Conservation (phyloP, 768 basidiomycete genomes). For the Leccinum barrowsii region DNA sequence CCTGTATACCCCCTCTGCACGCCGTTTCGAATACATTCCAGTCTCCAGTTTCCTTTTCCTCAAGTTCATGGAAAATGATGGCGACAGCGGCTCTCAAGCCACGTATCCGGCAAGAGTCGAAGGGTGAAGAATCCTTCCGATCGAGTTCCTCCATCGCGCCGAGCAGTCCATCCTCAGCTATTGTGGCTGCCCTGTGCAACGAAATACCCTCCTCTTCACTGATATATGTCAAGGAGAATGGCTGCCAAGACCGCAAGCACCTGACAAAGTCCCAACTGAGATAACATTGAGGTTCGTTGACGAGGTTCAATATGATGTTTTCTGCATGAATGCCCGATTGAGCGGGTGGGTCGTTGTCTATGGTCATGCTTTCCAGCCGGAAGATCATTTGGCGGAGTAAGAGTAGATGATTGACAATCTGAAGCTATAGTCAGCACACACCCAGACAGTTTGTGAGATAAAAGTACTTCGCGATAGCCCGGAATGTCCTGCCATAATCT, state of each 20-base stretch:
- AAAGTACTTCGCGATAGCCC: conserved; percentile 67
- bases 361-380: conserved; percentile 70
- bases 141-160: conserved; percentile 61
- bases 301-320: conserved; percentile 59
- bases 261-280: conserved; percentile 56
- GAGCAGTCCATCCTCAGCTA: conserved; percentile 65
- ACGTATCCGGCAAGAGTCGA: conserved; percentile 47
- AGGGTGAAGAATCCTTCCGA: conserved; percentile 29
- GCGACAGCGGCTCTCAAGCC: conserved; percentile 63
- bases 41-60: conserved; percentile 49
- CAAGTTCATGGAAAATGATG: conserved; percentile 50
- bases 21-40: conserved; percentile 52
- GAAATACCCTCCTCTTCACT: conserved; percentile 55
- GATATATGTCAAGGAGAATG: conserved; percentile 60
- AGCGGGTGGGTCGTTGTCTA: conserved; percentile 56
- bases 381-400: conserved; percentile 69
- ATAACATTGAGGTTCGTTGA: conserved; percentile 57
- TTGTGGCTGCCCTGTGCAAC: conserved; percentile 57
- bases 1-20: conserved; percentile 59
- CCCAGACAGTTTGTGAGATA: conserved; percentile 7
- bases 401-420: conserved; percentile 72
- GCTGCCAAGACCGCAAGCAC: conserved; percentile 57
- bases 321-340: conserved; percentile 67
- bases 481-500: conserved; percentile 40
- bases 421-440: conserved; percentile 8